These are phyloP conservation scores for Trypethelium eluteriae DNA, from an alignment of 495 filamentous ascomycete genomes.

Conservation along the genomic window DNA sequence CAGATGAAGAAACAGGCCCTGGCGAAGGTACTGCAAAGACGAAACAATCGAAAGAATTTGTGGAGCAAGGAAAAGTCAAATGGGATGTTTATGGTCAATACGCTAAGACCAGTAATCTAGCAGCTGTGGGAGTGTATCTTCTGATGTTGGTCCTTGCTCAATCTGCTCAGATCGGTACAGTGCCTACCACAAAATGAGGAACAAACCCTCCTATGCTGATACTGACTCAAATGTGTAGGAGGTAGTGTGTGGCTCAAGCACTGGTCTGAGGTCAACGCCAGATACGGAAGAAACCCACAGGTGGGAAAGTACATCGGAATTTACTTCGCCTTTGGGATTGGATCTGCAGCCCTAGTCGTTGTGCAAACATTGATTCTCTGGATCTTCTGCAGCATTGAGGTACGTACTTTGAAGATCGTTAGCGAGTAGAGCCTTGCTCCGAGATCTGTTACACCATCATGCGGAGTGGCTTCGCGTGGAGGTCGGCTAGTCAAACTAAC, in stretches of 20 bases:
- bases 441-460: constrained; percentile 8
- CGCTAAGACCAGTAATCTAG: constrained; percentile 84
- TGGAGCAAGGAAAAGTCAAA: constrained; percentile 93
- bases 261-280: constrained; percentile 75
- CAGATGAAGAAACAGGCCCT: constrained; percentile 59
- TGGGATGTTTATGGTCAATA: constrained; percentile 63
- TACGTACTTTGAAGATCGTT: constrained; percentile 35
- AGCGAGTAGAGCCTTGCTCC: background rate
- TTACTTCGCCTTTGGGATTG: constrained; percentile 89
- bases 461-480: constrained; percentile 7
- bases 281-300: constrained; percentile 57
- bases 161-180: constrained; percentile 57
- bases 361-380: constrained; percentile 91
- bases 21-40: constrained; percentile 55
- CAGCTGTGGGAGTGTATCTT: constrained; percentile 75
- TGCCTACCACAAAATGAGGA: constrained; percentile 13
- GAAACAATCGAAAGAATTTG: constrained; percentile 76
- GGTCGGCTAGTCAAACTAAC: background rate
- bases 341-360: constrained; percentile 77
- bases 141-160: constrained; percentile 70
- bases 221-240: constrained; percentile 32
- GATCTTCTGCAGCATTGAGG: constrained; percentile 99
- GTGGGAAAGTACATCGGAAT: constrained; percentile 88
- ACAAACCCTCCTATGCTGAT: constrained; percentile 1
- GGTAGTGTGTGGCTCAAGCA: constrained; percentile 89